phyloP scores from a whole-genome alignment of 139 green algal genomes.

The Volvox africanus region DNA sequence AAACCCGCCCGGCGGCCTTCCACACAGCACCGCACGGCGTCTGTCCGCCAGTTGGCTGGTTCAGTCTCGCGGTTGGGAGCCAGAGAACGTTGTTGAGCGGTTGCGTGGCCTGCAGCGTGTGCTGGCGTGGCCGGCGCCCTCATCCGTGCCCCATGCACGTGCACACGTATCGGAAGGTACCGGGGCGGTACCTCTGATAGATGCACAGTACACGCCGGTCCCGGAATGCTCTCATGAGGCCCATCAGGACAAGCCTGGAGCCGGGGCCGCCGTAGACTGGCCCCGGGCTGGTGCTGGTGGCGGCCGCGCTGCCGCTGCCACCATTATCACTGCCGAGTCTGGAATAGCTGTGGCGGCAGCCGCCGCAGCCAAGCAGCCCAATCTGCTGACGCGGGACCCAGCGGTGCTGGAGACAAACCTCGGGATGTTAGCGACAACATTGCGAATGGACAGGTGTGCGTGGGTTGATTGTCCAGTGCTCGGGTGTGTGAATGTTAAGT shows the following conservation, averaged over 20 bases:
- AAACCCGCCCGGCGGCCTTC: too few relatives aligned
- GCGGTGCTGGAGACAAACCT: conserved; percentile 12
- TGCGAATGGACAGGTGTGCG: conserved; percentile 3
- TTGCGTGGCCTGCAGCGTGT: background rate
- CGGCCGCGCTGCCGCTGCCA: background rate
- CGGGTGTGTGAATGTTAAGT: too few relatives aligned
- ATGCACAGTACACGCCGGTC: too few relatives aligned
- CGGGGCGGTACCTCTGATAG: background rate
- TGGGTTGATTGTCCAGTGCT: too few relatives aligned
- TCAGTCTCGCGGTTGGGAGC: conserved; percentile 2
- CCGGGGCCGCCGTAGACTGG: too few relatives aligned
- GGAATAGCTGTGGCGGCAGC: background rate
- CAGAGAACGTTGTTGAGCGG: background rate
- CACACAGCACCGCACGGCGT: background rate
- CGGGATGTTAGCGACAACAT: background rate
- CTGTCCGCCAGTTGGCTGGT: background rate
- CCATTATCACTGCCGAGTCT: background rate
- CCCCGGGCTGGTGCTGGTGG: too few relatives aligned
- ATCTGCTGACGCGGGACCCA: conserved; percentile 3
- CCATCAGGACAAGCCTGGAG: too few relatives aligned
- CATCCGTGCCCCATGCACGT: too few relatives aligned
- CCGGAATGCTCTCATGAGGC: background rate
- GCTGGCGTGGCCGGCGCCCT: background rate
- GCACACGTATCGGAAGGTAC: too few relatives aligned
- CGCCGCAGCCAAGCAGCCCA: conserved; percentile 23